Evolutionary conservation across 2,329 filamentous ascomycete genomes (phyloP).

Genomic region (Alternaria infectoria): DNA sequence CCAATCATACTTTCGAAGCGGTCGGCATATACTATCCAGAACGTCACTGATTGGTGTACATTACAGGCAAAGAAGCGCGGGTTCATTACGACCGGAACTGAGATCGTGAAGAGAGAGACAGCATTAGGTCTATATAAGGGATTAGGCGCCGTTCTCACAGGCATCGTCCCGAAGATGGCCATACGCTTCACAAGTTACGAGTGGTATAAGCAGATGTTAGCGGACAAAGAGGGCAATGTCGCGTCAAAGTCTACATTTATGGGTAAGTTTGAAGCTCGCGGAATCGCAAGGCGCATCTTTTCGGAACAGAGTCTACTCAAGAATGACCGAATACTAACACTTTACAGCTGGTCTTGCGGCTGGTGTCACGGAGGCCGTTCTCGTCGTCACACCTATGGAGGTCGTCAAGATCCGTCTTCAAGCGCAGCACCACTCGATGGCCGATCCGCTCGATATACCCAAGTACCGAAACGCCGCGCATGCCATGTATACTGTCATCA

Average conservation of each 20-base stretch:
- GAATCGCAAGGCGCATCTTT: not conserved
- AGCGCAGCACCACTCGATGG: constrained; percentile 97
- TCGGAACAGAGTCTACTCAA: not conserved
- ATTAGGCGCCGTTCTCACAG: constrained; percentile 92
- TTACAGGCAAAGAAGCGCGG: constrained; percentile 74
- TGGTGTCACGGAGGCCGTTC: constrained; percentile 94
- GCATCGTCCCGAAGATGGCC: constrained; percentile 98
- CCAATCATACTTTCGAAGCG: not conserved
- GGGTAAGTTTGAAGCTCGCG: constrained; percentile 55
- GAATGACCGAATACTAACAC: constrained; percentile 16
- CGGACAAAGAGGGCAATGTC: constrained; percentile 70
- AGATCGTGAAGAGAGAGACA: constrained; percentile 90
- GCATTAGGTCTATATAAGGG: constrained; percentile 96
- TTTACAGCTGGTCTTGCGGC: constrained; percentile 79
- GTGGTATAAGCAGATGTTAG: constrained; percentile 85
- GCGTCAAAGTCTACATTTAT: constrained; percentile 75
- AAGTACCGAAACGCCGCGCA: constrained; percentile 96
- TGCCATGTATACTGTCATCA: constrained; percentile 82
- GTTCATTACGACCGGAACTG: constrained; percentile 82
- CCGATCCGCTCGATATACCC: constrained; percentile 91
- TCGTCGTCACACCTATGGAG: constrained; percentile 98
- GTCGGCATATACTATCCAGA: not conserved
- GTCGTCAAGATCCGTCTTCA: constrained; percentile 98
- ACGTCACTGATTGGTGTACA: constrained; percentile 19
- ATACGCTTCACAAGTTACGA: constrained; percentile 99